phyloP scores from a whole-genome alignment of 495 filamentous ascomycete species.

The Penicillium waksmanii region DNA sequence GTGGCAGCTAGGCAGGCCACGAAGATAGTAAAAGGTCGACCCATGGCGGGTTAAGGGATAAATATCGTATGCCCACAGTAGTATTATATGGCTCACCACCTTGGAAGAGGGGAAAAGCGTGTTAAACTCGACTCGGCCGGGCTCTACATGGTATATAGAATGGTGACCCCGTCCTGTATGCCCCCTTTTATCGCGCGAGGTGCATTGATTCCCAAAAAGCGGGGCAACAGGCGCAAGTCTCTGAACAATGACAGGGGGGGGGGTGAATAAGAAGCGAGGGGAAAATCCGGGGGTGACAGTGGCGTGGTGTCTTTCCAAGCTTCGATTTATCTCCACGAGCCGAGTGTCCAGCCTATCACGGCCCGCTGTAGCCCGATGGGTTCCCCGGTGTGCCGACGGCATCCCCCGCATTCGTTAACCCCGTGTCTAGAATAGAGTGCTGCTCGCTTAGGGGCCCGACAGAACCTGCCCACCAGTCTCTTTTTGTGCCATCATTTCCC shows the following conservation, averaged over 20 bases:
- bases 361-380: slow-evolving; percentile 8
- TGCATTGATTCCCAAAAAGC: slow-evolving; percentile 8
- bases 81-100: neutral
- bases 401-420: slow-evolving; percentile 5
- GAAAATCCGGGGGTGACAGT: slow-evolving; percentile 12
- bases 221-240: slow-evolving; percentile 4
- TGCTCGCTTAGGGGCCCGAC: neutral
- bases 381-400: slow-evolving; percentile 17
- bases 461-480: neutral
- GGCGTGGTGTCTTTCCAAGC: slow-evolving; percentile 1
- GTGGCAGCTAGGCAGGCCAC: slow-evolving; percentile 50
- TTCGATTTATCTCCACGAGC: slow-evolving; percentile 2
- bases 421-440: neutral
- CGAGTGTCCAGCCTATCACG: slow-evolving; percentile 18
- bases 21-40: slow-evolving; percentile 45
- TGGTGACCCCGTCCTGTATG: slow-evolving; percentile 10
- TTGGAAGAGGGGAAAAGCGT: neutral
- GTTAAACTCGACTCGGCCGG: neutral
- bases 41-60: slow-evolving; percentile 35
- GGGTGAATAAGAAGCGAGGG: neutral
- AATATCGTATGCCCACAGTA: neutral
- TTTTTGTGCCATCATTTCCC: neutral
- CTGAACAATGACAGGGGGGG: slow-evolving; percentile 7
- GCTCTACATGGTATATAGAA: slow-evolving; percentile 18
- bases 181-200: neutral